Base-by-base conservation (phyloP, 2,329 filamentous ascomycete species). In the Pseudogymnoascus sp. region DNA sequence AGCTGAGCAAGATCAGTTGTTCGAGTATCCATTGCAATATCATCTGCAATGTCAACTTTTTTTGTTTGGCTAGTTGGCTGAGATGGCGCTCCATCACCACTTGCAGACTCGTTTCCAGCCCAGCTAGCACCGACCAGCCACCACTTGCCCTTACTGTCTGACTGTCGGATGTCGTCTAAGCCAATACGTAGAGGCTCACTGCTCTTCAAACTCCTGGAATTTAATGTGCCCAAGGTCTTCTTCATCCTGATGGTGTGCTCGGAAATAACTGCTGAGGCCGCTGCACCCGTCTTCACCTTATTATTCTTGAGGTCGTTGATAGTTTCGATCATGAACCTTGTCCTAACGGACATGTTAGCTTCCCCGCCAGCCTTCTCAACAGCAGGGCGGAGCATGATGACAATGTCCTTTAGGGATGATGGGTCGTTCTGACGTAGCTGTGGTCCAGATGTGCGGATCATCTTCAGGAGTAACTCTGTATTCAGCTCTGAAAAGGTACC, bases 81-180 rank as follows among this genome's bases (percentile, higher is more conserved):
- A 9, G 41, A 61, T 60, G 66, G 62, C 62, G 65, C 61, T 18
- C 68, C 75, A 25, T 77, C 54, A 12, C 43, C 61, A 5, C 68
- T 62, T 32, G 66, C 62, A 1, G 64, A 58, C 3, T 35, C 39
- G 57, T 69, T 67, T 71, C 81, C 82, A 3, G 81, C 77, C 84
- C 93, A 97, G 73, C 91, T 96, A n/a, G 94, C 93, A 59, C 94
- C 94, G 4, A 97, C 90, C 18, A 97, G 83, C 94, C 94, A 99
- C 94, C 94, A 99, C 76, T 96, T 97, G 0, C 94, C 94, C 70
- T 87, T 89, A 71, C 89, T 93, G 39, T 93, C 89, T 0, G 88
- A 87, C 64, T 92, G 84, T 64, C 85, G 85, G 59, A 99, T 90
- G 69, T 99, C 94, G 37, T 82, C 79, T 3, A 97, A 79, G 9